Percentiles rank a stretch among this genome's conserved stretches.
Evolutionary conservation across 768 basidiomycete genomes (phyloP).

Genomic region (Guyanaporus albipodus): DNA sequence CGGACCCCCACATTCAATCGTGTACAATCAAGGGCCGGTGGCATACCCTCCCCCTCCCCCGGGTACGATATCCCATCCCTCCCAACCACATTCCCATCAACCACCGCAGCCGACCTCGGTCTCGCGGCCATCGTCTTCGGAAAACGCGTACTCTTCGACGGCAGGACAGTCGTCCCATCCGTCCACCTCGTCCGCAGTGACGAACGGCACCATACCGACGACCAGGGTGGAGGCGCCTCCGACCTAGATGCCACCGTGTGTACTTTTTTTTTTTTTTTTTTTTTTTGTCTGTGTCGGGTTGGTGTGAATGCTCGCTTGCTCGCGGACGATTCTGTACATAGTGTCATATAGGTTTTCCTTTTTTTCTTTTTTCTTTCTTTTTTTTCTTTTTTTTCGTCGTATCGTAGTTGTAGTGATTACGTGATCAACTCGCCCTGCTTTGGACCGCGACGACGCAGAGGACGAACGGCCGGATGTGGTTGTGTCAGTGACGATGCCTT

Average conservation of each 20-base stretch:
- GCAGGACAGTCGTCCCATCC: conserved; percentile 32
- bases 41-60: conserved; percentile 46
- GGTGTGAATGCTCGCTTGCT: conserved; percentile 21
- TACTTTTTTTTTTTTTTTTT: conserved; percentile 8
- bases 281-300: conserved; percentile 20
- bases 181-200: conserved; percentile 31
- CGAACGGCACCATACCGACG: conserved; percentile 37
- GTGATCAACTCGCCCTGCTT: conserved; percentile 16
- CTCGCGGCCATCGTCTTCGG: conserved; percentile 61
- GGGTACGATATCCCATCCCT: conserved; percentile 41
- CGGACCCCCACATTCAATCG: conserved; percentile 44
- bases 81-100: conserved; percentile 32
- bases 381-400: conserved; percentile 7
- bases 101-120: conserved; percentile 35
- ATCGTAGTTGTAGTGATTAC: conserved; percentile 18
- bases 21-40: conserved; percentile 50
- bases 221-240: conserved; percentile 43
- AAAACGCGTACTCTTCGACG: conserved; percentile 50
- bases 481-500: no score
- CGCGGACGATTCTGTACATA: conserved; percentile 32
- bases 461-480: not conserved
- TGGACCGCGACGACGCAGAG: conserved; percentile 6
- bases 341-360: conserved; percentile 13
- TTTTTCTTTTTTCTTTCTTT: not conserved
- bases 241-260: conserved; percentile 21